These are phyloP conservation scores for Phycomyces nitens DNA, from an alignment of 192 early-diverging fungal genomes.

Conservation along the genomic window DNA sequence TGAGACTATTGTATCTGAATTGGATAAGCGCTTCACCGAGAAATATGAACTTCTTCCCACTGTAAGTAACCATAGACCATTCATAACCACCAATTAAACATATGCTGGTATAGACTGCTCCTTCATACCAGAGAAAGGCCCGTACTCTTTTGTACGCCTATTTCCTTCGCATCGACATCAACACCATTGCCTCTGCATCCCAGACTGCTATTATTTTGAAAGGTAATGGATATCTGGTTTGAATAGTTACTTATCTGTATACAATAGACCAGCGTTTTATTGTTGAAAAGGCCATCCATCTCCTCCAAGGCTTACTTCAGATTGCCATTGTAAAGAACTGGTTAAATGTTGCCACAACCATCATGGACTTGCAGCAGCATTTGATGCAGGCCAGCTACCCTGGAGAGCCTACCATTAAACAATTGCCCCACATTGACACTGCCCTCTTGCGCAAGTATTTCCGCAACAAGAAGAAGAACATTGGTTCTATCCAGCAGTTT, in stretches of 20 bases:
- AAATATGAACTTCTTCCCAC: slow-evolving; percentile 44
- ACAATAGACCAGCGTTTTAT: slow-evolving; percentile 67
- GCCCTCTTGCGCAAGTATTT: slow-evolving; percentile 62
- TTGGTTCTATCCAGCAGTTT: slow-evolving; percentile 65
- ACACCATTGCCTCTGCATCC: slow-evolving; percentile 40
- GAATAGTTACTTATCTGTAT: not conserved
- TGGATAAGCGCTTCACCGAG: slow-evolving; percentile 56
- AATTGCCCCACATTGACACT: slow-evolving; percentile 76
- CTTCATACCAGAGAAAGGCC: slow-evolving; percentile 59
- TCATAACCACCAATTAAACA: not conserved
- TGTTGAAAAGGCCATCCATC: slow-evolving; percentile 65
- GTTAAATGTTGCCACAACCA: slow-evolving; percentile 61
- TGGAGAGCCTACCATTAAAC: slow-evolving; percentile 75
- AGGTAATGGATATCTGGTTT: not conserved
- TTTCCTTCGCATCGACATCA: slow-evolving; percentile 68
- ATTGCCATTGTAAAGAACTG: slow-evolving; percentile 85
- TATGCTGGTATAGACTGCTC: slow-evolving; percentile 4
- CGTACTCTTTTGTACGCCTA: slow-evolving; percentile 81
- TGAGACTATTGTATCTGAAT: slow-evolving; percentile 43
- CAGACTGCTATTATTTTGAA: slow-evolving; percentile 27
- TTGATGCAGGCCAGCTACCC: slow-evolving; percentile 84
- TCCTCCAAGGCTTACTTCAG: slow-evolving; percentile 86
- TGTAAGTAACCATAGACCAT: slow-evolving; percentile 6
- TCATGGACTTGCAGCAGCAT: slow-evolving; percentile 87
- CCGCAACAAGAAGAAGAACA: slow-evolving; percentile 59